Evolutionary conservation across 306 rosid genomes (phyloP).

Genomic region (Acacia crassicarpa): DNA sequence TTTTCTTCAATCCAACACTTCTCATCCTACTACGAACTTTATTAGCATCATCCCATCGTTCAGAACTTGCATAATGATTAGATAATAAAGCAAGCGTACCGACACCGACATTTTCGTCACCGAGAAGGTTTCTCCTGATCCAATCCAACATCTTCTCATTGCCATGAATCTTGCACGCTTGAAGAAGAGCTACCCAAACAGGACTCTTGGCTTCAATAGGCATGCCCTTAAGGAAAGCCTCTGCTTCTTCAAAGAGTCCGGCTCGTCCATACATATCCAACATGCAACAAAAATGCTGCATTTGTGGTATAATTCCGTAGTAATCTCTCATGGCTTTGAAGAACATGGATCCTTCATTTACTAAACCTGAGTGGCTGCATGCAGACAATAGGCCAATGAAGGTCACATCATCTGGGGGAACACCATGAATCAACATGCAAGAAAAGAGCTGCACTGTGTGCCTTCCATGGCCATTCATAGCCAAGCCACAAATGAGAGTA

Average conservation of each 20-base stretch:
- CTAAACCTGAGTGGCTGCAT: conserved; percentile 64
- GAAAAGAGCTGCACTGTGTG: conserved; percentile 57
- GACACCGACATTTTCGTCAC: conserved; percentile 34
- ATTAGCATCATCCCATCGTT: conserved; percentile 72
- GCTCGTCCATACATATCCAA: conserved; percentile 54
- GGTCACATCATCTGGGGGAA: conserved; percentile 65
- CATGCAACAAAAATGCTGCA: conserved; percentile 51
- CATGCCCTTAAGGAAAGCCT: conserved; percentile 45
- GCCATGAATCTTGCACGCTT: conserved; percentile 69
- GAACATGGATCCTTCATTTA: conserved; percentile 47
- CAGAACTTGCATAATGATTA: conserved; percentile 59
- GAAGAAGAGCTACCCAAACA: conserved; percentile 75
- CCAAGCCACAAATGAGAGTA: conserved; percentile 66
- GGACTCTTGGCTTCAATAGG: conserved; percentile 48
- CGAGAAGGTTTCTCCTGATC: conserved; percentile 40
- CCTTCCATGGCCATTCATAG: conserved; percentile 69
- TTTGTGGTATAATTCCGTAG: conserved; percentile 46
- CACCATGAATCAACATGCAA: conserved; percentile 66
- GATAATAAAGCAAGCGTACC: conserved; percentile 74
- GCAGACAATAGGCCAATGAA: conserved; percentile 70
- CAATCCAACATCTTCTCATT: conserved; percentile 54
- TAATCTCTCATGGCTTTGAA: conserved; percentile 61
- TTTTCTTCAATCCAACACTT: conserved; percentile 56
- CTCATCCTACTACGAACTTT: conserved; percentile 57
- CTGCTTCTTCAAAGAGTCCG: conserved; percentile 65